A percentile compares a stretch with the other conserved stretches of the same genome.
Evolutionary conservation across 1,284 basidiomycete genomes (phyloP).

Genomic region (Takashimella tepidaria): DNA sequence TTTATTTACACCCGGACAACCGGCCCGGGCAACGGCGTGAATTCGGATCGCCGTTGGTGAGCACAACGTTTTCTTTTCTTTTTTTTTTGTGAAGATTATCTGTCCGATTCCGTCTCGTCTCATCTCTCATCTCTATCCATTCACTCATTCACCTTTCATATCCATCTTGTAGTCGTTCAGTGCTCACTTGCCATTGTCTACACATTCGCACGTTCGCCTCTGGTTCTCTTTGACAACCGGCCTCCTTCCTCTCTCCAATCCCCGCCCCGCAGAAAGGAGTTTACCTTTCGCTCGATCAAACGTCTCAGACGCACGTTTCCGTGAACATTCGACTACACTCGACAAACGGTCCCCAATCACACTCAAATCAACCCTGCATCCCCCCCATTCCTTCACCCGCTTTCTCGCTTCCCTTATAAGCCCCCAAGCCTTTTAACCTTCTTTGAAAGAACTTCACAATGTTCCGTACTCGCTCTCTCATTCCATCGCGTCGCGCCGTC

Average conservation of each 20-base stretch:
- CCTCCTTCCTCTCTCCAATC: neutral
- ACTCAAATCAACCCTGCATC: neutral
- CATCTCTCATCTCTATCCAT: neutral
- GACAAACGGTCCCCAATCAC: no score
- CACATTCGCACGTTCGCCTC: no score
- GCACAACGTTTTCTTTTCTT: no score
- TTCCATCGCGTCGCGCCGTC: constrained; percentile 22
- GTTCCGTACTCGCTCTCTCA: constrained; percentile 24
- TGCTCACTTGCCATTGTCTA: no score
- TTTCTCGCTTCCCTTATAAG: no score
- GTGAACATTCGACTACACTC: no score
- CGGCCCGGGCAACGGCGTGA: neutral
- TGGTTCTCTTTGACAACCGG: neutral
- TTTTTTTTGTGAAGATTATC: no score
- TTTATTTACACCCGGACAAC: neutral
- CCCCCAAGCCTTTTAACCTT: no score
- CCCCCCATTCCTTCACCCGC: neutral
- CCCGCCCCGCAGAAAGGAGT: neutral
- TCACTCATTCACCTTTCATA: neutral
- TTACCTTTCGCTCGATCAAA: neutral
- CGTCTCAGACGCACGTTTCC: neutral
- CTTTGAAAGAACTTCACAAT: no score
- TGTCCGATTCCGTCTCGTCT: neutral
- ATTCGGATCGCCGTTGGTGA: neutral
- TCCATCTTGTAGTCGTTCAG: no score